Base-by-base conservation (phyloP, 495 filamentous ascomycete genomes). In the Lineolata rhizophorae region DNA sequence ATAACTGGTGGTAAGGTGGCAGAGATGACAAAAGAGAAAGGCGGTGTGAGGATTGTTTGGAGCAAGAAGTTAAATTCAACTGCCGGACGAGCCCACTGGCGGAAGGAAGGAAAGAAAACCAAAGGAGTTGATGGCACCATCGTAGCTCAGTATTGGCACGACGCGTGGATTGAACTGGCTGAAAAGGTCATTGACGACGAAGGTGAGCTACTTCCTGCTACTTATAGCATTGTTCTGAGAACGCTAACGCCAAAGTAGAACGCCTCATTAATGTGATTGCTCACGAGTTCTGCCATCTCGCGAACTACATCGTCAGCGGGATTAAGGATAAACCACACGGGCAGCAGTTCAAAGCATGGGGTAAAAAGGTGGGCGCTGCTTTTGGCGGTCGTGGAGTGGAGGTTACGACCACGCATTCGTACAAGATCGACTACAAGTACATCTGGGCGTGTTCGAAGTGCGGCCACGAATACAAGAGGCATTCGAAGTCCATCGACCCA, bases 221-320 rank as follows among this genome's bases (percentile, higher is more conserved):
- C n/a, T n/a, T n/a, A n/a, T n/a, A n/a, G n/a, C n/a, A n/a, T n/a
- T n/a, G n/a, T n/a, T n/a, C n/a, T n/a, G n/a, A n/a, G n/a, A n/a
- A n/a, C n/a, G n/a, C n/a, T n/a, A n/a, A n/a, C n/a, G n/a, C n/a
- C n/a, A n/a, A n/a, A 17, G n/a, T 14, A 44, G 58, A 78, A 27
- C 70, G 82, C 14, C 61, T 97, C 14, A 57, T 83, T 29, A 91
- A 92, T 49, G 78, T 79, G 0, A 44, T 94, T 14, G 80, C 84
- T 2, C 87, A 97, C 50, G 87, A 97, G 40, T 97, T 82, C 58
- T 94, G 85, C 52, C 87, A 97, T 47, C 59, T 95, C 1, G 72
- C 78, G 19, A 84, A 77, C 44, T 90, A 76, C 51, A 81, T 94
- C 60, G 58, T 94, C 30, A 65, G 61, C 20, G 61, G 68, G 11